Conservation (phyloP, 108 stramenopile genomes). For the Bacterosira constricta region DNA sequence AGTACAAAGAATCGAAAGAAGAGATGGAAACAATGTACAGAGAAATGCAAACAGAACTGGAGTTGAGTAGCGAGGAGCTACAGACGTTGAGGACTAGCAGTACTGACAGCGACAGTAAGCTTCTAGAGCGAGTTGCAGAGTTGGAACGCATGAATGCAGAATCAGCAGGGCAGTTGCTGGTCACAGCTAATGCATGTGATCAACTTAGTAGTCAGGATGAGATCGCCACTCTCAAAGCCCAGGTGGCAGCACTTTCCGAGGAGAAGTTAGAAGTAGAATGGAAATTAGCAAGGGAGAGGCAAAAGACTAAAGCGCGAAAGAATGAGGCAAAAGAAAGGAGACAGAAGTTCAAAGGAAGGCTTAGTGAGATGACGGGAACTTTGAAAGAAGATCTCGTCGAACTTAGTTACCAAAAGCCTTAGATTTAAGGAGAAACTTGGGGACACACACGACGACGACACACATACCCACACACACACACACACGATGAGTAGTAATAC, state of each 20-base stretch:
- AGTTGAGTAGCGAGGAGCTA: neutral
- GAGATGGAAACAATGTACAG: too few species aligned
- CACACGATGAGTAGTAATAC: neutral
- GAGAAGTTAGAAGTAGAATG: conserved; percentile 31
- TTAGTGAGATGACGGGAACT: conserved; percentile 9
- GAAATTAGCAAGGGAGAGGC: conserved; percentile 11
- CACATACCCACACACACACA: too few species aligned
- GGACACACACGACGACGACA: too few species aligned
- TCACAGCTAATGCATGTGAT: neutral
- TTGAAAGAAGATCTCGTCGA: conserved; percentile 17
- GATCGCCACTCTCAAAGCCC: neutral
- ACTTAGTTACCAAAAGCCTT: neutral
- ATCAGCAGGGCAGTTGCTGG: neutral
- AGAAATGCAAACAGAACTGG: neutral
- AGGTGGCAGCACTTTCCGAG: neutral
- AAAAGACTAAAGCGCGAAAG: conserved; percentile 17
- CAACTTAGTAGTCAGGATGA: neutral
- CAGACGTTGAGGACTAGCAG: neutral
- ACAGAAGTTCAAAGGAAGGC: conserved; percentile 18
- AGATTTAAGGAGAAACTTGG: too few species aligned
- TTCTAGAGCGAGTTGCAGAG: neutral
- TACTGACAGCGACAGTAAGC: neutral
- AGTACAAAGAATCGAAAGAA: neutral
- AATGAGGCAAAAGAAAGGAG: conserved; percentile 21
- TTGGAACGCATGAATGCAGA: conserved; percentile 1